Conservation (phyloP, 2,329 filamentous ascomycete genomes). For the Stagonosporopsis cucurbitacearum region DNA sequence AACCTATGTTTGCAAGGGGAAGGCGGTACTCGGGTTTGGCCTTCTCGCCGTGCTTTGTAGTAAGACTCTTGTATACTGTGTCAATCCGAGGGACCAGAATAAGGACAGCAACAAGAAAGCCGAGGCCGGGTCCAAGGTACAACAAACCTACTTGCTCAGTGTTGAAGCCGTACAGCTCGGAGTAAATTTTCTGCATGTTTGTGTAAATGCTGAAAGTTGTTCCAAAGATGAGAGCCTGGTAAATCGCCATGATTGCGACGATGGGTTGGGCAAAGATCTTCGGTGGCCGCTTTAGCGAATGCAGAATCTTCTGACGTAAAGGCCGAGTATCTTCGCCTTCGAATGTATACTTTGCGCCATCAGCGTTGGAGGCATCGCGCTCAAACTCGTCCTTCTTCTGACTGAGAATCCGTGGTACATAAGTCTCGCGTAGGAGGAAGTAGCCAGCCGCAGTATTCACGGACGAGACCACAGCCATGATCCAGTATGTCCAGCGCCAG, state of each 20-base stretch:
- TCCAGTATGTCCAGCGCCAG: slow-evolving; percentile 59
- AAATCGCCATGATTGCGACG: slow-evolving; percentile 54
- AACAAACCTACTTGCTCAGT: slow-evolving; percentile 56
- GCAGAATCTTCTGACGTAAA: slow-evolving; percentile 44
- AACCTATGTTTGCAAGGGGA: slow-evolving; percentile 55
- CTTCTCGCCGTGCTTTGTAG: slow-evolving; percentile 50
- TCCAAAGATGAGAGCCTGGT: slow-evolving; percentile 56
- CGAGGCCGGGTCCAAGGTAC: slow-evolving; percentile 54
- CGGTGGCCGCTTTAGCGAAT: slow-evolving; percentile 50
- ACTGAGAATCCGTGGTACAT: slow-evolving; percentile 51
- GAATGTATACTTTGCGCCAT: slow-evolving; percentile 48
- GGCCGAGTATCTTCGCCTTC: slow-evolving; percentile 53
- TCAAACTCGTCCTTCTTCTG: slow-evolving; percentile 47
- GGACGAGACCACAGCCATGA: slow-evolving; percentile 51
- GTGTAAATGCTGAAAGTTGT: slow-evolving; percentile 58
- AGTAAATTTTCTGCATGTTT: slow-evolving; percentile 57
- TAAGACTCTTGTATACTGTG: slow-evolving; percentile 54
- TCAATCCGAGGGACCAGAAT: slow-evolving; percentile 58
- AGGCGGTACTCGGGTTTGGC: slow-evolving; percentile 53
- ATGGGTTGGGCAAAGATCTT: slow-evolving; percentile 56
- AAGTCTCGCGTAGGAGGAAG: slow-evolving; percentile 55
- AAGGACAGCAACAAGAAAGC: slow-evolving; percentile 54
- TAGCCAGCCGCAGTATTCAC: slow-evolving; percentile 53
- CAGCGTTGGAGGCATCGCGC: slow-evolving; percentile 26
- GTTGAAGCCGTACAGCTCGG: slow-evolving; percentile 52